Percentiles rank a stretch among this genome's conserved stretches.
Evolutionary conservation across 495 filamentous ascomycete species (phyloP).

Genomic region (Xeromyces bisporus): DNA sequence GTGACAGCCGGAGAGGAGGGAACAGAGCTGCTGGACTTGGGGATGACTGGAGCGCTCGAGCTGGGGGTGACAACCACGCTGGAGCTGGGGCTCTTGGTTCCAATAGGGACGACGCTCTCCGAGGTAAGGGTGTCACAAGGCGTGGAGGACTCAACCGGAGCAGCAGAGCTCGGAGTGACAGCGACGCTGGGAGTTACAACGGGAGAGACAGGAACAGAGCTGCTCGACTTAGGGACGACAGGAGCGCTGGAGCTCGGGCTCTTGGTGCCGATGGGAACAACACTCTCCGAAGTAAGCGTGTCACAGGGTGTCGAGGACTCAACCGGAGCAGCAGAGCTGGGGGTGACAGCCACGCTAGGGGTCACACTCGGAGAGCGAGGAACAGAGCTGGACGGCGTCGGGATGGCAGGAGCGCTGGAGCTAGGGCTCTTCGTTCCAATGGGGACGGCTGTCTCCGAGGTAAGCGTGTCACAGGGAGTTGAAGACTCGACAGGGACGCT

Average conservation of each 20-base stretch:
- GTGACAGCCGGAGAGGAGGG: conserved; percentile 1
- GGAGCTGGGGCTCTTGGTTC: conserved; percentile 2
- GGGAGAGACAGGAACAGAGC: conserved; percentile 1
- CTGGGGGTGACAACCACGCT: conserved; percentile 4
- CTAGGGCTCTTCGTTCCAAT: conserved; percentile 2
- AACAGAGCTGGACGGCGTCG: conserved; percentile 3
- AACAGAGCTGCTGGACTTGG: too few species aligned
- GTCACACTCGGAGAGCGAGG: conserved; percentile 2
- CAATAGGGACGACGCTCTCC: background rate
- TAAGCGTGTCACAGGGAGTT: background rate
- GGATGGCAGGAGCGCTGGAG: conserved; percentile 3
- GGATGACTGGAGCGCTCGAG: conserved; percentile 2
- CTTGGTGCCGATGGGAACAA: conserved; percentile 4
- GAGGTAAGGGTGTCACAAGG: background rate
- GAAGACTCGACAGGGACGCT: too few species aligned
- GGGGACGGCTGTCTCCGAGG: background rate
- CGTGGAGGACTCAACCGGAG: background rate
- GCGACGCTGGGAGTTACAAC: background rate
- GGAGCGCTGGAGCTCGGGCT: conserved; percentile 5
- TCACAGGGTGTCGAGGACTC: conserved; percentile 1
- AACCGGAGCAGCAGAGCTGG: conserved; percentile 1
- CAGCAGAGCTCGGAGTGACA: background rate
- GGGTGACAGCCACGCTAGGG: conserved; percentile 1
- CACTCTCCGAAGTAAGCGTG: conserved; percentile 2
- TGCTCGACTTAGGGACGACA: conserved; percentile 3